These are phyloP conservation scores for Blakeslea trispora DNA, from an alignment of 371 early-diverging fungal genomes.

Conservation along the genomic window DNA sequence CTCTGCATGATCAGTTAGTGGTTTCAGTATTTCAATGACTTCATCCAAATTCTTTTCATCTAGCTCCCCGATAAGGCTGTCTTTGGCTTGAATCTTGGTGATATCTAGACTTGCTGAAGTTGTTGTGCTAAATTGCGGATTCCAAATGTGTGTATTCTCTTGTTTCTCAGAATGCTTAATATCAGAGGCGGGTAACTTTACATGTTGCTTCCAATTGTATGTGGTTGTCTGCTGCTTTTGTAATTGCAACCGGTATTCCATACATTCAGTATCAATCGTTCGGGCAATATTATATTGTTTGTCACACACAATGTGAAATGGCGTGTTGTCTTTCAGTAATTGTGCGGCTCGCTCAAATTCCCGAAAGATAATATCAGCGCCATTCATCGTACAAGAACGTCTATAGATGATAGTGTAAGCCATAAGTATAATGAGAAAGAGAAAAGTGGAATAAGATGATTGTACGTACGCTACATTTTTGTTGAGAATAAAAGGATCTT, in stretches of 20 bases:
- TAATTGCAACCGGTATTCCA: slow-evolving; percentile 13
- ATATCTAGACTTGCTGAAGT: no score
- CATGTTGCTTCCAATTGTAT: not conserved
- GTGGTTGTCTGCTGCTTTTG: not conserved
- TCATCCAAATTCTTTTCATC: not conserved
- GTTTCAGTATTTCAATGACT: not conserved
- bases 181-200: not conserved
- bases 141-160: no score
- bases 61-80: not conserved
- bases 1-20: not conserved
- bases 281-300: slow-evolving; percentile 1
- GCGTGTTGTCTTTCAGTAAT: slow-evolving; percentile 1
- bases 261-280: slow-evolving; percentile 10
- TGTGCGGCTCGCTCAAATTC: slow-evolving; percentile 21
- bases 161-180: no score
- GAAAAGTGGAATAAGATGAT: no score
- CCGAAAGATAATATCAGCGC: slow-evolving; percentile 1
- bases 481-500: slow-evolving; percentile 29
- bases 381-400: slow-evolving; percentile 13
- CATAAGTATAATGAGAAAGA: not conserved
- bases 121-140: no score
- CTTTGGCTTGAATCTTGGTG: not conserved
- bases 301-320: slow-evolving; percentile 12
- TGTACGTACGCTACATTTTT: slow-evolving; percentile 22
- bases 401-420: not conserved